phyloP scores from a whole-genome alignment of 208 protist species.

The Blechomonas ayalai region DNA sequence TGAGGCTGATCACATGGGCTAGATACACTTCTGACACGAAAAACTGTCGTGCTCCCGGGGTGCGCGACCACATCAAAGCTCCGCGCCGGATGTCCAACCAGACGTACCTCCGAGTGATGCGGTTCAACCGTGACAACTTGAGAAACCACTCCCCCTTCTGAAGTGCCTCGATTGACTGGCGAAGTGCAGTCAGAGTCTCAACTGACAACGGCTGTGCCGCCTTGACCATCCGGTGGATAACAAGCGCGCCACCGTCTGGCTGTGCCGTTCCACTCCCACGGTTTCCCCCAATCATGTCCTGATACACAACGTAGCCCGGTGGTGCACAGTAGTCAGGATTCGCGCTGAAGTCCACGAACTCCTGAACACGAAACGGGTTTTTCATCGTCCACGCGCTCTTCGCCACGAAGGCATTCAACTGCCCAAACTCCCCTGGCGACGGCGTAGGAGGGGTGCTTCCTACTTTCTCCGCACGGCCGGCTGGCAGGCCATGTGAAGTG shows the following conservation, averaged over 20 bases:
- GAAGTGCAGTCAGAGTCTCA: slow-evolving; percentile 8
- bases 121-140: slow-evolving; percentile 61
- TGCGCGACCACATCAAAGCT: slow-evolving; percentile 47
- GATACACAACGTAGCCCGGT: slow-evolving; percentile 16
- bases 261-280: slow-evolving; percentile 18
- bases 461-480: no score
- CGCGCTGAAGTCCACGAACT: slow-evolving; percentile 53
- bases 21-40: slow-evolving; percentile 45
- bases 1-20: slow-evolving; percentile 28
- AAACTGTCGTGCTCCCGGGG: slow-evolving; percentile 21
- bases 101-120: slow-evolving; percentile 59
- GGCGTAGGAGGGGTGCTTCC: no score
- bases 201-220: slow-evolving; percentile 14
- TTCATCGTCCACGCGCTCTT: slow-evolving; percentile 53
- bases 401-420: slow-evolving; percentile 11
- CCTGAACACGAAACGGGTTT: slow-evolving; percentile 72
- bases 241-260: slow-evolving; percentile 29
- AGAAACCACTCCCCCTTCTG: slow-evolving; percentile 72
- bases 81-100: slow-evolving; percentile 60
- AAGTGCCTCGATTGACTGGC: slow-evolving; percentile 16
- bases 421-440: not conserved
- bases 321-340: slow-evolving; percentile 40
- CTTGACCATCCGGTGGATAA: slow-evolving; percentile 29
- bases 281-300: slow-evolving; percentile 4
- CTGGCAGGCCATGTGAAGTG: no score